A percentile compares a stretch with the other conserved stretches of the same genome.
phyloP scores from a whole-genome alignment of 441 rosid genomes.

The Arabidopsis lyrata region DNA sequence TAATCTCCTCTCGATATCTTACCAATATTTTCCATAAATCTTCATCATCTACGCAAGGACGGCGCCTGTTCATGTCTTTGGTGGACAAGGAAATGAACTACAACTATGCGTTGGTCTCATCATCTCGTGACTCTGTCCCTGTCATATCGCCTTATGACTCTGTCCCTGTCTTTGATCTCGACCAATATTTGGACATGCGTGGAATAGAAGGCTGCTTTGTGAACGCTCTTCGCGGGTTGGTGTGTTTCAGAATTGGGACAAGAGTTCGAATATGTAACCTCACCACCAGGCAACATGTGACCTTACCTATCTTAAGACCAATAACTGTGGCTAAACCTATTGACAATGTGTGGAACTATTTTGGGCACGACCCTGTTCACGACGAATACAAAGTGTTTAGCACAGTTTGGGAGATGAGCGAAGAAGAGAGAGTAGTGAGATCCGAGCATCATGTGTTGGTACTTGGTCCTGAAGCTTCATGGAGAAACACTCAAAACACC shows the following conservation, averaged over 20 bases:
- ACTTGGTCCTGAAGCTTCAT: background rate
- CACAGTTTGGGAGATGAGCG: background rate
- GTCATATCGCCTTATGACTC: background rate
- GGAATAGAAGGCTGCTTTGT: background rate
- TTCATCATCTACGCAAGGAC: background rate
- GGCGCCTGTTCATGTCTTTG: background rate
- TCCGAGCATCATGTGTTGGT: background rate
- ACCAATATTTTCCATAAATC: background rate
- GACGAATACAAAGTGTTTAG: conserved; percentile 15
- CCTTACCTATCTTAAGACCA: background rate
- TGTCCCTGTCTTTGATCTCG: background rate
- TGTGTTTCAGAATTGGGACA: background rate
- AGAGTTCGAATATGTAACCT: background rate
- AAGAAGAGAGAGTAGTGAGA: background rate
- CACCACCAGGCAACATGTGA: background rate
- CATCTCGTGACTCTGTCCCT: background rate
- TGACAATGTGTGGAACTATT: background rate
- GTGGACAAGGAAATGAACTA: background rate
- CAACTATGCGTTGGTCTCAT: background rate
- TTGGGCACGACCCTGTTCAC: background rate
- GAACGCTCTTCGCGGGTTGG: background rate
- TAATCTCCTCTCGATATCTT: background rate
- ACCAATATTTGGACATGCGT: background rate
- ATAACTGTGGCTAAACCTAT: background rate
- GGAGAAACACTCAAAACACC: background rate